Percentiles rank a stretch among this genome's conserved stretches.
Conservation (phyloP, 1,284 basidiomycete species). For the Peniophora sp. region DNA sequence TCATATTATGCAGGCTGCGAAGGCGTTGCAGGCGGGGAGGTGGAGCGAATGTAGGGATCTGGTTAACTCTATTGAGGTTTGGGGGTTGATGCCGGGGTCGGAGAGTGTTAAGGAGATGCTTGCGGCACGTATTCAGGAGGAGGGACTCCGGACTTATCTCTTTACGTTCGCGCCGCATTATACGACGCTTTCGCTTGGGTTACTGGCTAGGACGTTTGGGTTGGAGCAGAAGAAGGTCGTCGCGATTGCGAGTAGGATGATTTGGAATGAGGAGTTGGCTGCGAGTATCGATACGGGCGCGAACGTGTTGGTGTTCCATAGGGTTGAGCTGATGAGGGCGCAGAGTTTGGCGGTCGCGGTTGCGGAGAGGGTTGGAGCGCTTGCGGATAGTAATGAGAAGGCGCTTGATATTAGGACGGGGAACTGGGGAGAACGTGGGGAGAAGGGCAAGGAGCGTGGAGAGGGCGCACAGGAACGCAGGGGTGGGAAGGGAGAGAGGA, state of each 20-base stretch:
- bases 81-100: constrained; percentile 91
- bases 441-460: constrained; percentile 67
- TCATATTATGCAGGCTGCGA: constrained; percentile 99
- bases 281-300: constrained; percentile 90
- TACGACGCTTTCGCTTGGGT: constrained; percentile 80
- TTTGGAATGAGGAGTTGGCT: constrained; percentile 94
- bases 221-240: constrained; percentile 77
- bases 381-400: constrained; percentile 98
- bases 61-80: constrained; percentile 95
- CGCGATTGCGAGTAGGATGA: constrained; percentile 96
- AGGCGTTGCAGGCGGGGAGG: constrained; percentile 92
- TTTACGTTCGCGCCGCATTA: constrained; percentile 99
- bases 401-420: constrained; percentile 86
- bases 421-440: constrained; percentile 63
- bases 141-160: constrained; percentile 93
- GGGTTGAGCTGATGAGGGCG: constrained; percentile 81
- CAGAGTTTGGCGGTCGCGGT: constrained; percentile 86
- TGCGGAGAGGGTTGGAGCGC: constrained; percentile 78
- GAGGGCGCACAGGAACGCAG: constrained; percentile 70
- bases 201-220: constrained; percentile 85
- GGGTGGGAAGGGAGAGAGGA: constrained; percentile 56
- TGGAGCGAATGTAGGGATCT: constrained; percentile 95
- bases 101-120: constrained; percentile 91
- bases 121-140: constrained; percentile 94
- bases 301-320: constrained; percentile 84